These are phyloP conservation scores for Vaccinium darrowii DNA, from an alignment of 148 eudicot species.

Conservation along the genomic window DNA sequence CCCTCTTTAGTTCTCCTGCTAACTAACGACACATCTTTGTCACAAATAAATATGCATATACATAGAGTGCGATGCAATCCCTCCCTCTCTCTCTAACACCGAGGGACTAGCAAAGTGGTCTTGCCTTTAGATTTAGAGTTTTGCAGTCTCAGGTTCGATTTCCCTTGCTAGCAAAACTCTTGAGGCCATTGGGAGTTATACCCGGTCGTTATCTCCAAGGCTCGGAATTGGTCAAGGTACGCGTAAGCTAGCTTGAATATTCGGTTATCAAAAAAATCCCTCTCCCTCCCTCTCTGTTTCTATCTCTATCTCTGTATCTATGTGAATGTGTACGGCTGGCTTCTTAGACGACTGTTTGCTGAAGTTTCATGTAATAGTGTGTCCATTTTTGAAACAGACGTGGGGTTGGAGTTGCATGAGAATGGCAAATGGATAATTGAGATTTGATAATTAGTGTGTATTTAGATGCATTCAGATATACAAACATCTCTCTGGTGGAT, in stretches of 20 bases:
- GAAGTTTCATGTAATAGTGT: constrained; percentile 20
- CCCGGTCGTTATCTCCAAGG: too few relatives aligned
- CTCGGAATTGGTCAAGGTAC: too few relatives aligned
- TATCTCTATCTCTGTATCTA: neutral
- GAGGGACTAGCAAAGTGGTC: too few relatives aligned
- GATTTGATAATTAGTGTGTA: neutral
- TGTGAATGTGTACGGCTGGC: constrained; percentile 5
- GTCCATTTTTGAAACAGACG: constrained; percentile 30
- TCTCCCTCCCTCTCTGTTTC: neutral
- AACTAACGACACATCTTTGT: constrained; percentile 21
- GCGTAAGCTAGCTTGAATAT: too few relatives aligned
- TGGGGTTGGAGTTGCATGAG: constrained; percentile 31
- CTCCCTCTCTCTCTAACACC: too few relatives aligned
- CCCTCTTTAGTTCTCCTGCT: constrained; percentile 11
- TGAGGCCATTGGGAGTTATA: too few relatives aligned
- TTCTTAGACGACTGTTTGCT: constrained; percentile 8
- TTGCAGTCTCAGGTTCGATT: too few relatives aligned
- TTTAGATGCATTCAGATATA: constrained; percentile 1
- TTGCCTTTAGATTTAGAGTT: too few relatives aligned
- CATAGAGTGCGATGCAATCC: too few relatives aligned
- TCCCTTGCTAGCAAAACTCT: too few relatives aligned
- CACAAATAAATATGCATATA: neutral
- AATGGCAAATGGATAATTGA: constrained; percentile 15
- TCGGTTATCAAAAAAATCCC: too few relatives aligned
- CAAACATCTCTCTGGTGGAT: neutral